phyloP scores from a whole-genome alignment of 805 yeast genomes.

The Cyberlindnera maritima region DNA sequence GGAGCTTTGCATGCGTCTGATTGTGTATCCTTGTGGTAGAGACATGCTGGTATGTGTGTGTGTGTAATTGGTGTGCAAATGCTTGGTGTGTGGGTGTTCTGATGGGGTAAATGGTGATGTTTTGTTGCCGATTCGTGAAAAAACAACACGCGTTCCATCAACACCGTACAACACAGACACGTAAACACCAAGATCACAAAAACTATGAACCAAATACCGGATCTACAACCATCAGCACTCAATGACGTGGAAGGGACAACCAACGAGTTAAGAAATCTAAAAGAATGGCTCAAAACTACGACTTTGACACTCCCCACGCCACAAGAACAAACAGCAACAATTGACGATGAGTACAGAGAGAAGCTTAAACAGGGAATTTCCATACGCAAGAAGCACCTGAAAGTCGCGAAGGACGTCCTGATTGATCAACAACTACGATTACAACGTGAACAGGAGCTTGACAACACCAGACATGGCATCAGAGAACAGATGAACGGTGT shows the following conservation, averaged over 20 bases:
- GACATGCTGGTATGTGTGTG: too few species aligned
- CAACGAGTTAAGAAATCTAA: not conserved
- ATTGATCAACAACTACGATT: slow-evolving; percentile 4
- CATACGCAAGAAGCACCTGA: slow-evolving; percentile 7
- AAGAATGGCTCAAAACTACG: not conserved
- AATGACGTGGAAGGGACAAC: slow-evolving; percentile 1
- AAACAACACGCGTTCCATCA: not conserved
- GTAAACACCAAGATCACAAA: not conserved
- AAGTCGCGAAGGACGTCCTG: slow-evolving; percentile 9
- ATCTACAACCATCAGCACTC: not conserved
- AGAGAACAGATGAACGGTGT: slow-evolving; percentile 11
- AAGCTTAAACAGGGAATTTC: slow-evolving; percentile 10
- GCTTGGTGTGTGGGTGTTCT: not conserved
- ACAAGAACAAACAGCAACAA: not conserved
- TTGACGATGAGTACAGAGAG: slow-evolving; percentile 4
- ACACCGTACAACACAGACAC: too few species aligned
- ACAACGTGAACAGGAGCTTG: slow-evolving; percentile 1
- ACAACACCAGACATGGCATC: not conserved
- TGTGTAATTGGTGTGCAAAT: too few species aligned
- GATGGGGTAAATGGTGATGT: too few species aligned
- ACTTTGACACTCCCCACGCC: not conserved
- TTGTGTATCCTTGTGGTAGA: slow-evolving; percentile 64
- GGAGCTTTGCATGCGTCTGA: slow-evolving; percentile 51
- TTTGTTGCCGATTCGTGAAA: not conserved
- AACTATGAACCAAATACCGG: not conserved